These are phyloP conservation scores for Debaryomycetaceae sp. DNA, from an alignment of 1,139 yeast species.

Conservation along the genomic window DNA sequence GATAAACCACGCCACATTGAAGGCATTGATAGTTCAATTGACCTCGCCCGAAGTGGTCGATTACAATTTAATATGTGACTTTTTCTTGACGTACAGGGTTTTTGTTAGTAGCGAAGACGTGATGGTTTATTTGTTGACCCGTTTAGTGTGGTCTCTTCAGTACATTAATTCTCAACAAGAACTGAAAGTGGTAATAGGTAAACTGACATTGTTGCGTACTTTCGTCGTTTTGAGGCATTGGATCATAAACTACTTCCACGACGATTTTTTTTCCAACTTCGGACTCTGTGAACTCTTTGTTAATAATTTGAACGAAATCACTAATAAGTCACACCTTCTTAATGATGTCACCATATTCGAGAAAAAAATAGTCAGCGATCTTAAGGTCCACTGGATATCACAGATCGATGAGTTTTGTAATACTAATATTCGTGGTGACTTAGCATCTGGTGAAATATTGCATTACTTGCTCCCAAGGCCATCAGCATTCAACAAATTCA, in stretches of 20 bases:
- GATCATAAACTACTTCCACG: slow-evolving; percentile 72
- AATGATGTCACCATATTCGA: slow-evolving; percentile 26
- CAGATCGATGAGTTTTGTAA: slow-evolving; percentile 34
- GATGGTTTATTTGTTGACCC: slow-evolving; percentile 55
- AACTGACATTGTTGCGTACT: slow-evolving; percentile 72
- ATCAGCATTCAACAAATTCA: slow-evolving; percentile 17
- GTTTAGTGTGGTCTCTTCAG: slow-evolving; percentile 74
- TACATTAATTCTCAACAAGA: slow-evolving; percentile 30
- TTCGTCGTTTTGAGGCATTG: slow-evolving; percentile 89
- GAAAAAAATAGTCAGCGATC: slow-evolving; percentile 43
- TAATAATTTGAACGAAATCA: slow-evolving; percentile 45
- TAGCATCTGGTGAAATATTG: slow-evolving; percentile 17
- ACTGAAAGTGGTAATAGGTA: slow-evolving; percentile 50
- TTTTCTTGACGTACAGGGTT: slow-evolving; percentile 77
- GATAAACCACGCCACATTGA: slow-evolving; percentile 38
- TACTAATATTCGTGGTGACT: slow-evolving; percentile 21
- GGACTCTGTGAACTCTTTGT: slow-evolving; percentile 48
- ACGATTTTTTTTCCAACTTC: slow-evolving; percentile 55
- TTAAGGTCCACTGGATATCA: slow-evolving; percentile 41
- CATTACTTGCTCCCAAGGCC: slow-evolving; percentile 26
- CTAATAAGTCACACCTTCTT: slow-evolving; percentile 29
- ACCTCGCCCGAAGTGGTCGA: slow-evolving; percentile 80
- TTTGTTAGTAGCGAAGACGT: slow-evolving; percentile 59
- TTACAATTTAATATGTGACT: slow-evolving; percentile 76
- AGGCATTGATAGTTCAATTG: slow-evolving; percentile 65